Evolutionary conservation across 257 asterid genomes (phyloP), one percentile per base, ranked within the genome.

Genomic region (Craterostigma plantagineum): DNA sequence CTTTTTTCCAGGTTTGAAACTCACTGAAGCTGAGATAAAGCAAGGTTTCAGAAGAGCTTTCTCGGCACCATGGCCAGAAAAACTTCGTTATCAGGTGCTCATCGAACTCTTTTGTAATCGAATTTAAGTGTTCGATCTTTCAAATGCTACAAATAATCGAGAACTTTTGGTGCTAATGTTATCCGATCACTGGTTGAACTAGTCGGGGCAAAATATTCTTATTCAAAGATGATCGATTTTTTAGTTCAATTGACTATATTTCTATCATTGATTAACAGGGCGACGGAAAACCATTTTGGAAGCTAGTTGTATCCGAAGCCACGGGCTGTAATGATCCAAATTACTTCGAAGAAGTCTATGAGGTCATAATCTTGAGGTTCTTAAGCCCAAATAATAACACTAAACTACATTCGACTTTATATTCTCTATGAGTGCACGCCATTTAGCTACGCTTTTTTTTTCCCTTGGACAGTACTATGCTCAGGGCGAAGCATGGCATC

Each of bases 281-380:
- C 54, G 98, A 87, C 58, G 98, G 92, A 12, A 77, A 58, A 63
- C 92, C 95, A 34, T 87, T 87, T 53, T 87, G 95, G 98, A 87
- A 66, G 64, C 77, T 72, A 34, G 81, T 79, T 15, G 95, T 87
- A 50, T 65, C 95, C 67, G 30, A 23, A 23, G 30, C 30, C 30
- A 90, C 98, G 14, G 86, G 93, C 16, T 74, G 83, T 35, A 58
- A 70, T 14, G 52, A 66, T 35, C 39, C 54, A 35, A 48, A 61
- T 51, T 82, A 82, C 67, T 82, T 90, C 43, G 93, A 82, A 63
- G 95, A 87, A 23, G 82, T 87, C 17, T 87, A 82, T 45, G 76
- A 74, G 92, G 98, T 79, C 47, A 55, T 17, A 16, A n/a, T n/a
- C n/a, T 13, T 12, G 3, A 16, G 45, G 45, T 41, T 41, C 18